Evolutionary conservation across 495 filamentous ascomycete genomes (phyloP).

Genomic region (Chaetomium tenue): DNA sequence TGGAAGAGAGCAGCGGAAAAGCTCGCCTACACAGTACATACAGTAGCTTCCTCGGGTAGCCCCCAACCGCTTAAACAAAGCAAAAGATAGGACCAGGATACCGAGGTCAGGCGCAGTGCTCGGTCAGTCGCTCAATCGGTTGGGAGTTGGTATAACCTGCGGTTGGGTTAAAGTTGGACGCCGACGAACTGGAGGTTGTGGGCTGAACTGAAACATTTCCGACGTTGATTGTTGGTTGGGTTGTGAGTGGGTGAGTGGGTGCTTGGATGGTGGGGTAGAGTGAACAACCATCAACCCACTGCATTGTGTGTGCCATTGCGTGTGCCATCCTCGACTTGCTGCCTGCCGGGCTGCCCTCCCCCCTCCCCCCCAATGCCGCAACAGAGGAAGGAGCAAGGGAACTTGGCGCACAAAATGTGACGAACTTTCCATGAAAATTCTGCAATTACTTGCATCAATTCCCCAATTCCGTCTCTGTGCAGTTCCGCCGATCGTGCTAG

Average conservation of each 20-base stretch:
- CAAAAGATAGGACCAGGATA: too few species aligned
- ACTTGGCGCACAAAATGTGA: constrained; percentile 7
- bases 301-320: too few species aligned
- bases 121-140: constrained; percentile 4
- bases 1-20: too few species aligned
- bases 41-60: too few species aligned
- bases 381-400: neutral
- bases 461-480: constrained; percentile 1
- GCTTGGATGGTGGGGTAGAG: neutral
- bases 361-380: neutral
- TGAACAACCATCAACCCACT: too few species aligned
- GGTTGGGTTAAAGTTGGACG: constrained; percentile 27
- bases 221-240: too few species aligned
- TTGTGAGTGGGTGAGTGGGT: too few species aligned
- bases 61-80: neutral
- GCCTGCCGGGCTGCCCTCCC: neutral
- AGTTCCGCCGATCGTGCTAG: neutral
- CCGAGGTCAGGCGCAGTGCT: neutral
- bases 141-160: constrained; percentile 18
- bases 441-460: constrained; percentile 1
- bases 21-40: too few species aligned
- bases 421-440: neutral
- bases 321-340: too few species aligned
- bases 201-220: neutral
- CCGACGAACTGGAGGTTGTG: neutral